Conservation (phyloP, 1,139 yeast genomes). For the Pichia sp. region DNA sequence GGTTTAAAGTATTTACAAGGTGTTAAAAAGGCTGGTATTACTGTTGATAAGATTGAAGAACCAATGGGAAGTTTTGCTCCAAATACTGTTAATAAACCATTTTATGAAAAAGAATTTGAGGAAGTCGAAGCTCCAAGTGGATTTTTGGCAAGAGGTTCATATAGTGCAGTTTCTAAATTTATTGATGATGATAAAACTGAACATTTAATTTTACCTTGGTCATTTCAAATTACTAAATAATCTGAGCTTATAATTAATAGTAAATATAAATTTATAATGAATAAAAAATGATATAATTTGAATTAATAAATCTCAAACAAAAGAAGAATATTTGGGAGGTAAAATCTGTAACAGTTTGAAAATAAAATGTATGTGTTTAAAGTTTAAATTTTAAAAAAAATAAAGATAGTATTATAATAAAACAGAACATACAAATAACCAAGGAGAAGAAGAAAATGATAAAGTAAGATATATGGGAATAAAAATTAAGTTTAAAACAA, state of each 20-base stretch:
- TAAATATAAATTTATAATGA: not conserved
- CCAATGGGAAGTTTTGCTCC: constrained; percentile 91
- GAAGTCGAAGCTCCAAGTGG: constrained; percentile 94
- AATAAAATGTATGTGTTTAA: not conserved
- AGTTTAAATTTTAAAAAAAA: not conserved
- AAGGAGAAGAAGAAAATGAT: not conserved
- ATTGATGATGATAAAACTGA: constrained; percentile 78
- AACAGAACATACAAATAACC: not conserved
- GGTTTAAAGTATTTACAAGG: constrained; percentile 83
- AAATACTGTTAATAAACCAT: constrained; percentile 75
- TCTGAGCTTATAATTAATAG: not conserved
- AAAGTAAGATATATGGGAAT: not conserved
- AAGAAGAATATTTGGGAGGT: not conserved
- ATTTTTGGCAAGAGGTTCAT: constrained; percentile 78
- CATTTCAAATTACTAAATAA: constrained; percentile 66
- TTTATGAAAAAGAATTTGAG: constrained; percentile 67
- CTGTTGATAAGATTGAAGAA: constrained; percentile 81
- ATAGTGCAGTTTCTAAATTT: constrained; percentile 75
- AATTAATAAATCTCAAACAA: not conserved
- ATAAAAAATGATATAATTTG: not conserved
- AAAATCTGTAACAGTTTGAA: not conserved
- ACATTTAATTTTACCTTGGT: constrained; percentile 80
- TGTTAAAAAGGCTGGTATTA: constrained; percentile 79
- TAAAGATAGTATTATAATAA: not conserved
- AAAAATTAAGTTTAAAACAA: not conserved